These are phyloP conservation scores for Kwoniella sp. DNA, from an alignment of 768 basidiomycete genomes.

Conservation along the genomic window DNA sequence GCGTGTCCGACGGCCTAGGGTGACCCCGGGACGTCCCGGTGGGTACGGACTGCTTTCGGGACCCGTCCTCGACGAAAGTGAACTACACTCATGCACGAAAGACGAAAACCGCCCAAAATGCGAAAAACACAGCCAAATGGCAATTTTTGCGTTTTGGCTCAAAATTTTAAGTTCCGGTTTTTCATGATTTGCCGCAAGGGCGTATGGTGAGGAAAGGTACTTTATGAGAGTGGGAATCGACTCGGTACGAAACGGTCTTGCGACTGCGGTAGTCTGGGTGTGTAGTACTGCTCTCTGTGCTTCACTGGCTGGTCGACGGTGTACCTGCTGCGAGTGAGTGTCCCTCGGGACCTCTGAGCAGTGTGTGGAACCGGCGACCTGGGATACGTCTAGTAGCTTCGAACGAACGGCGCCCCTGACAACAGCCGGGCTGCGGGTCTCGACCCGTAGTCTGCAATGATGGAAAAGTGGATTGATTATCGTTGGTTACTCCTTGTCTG, in stretches of 20 bases:
- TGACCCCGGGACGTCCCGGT: no score
- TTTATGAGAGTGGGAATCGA: conserved; percentile 20
- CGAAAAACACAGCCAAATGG: conserved; percentile 10
- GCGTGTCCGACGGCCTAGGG: no score
- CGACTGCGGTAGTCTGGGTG: neutral
- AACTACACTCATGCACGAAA: conserved; percentile 6
- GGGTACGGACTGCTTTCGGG: no score
- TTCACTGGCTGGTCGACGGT: neutral
- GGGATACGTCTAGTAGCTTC: neutral
- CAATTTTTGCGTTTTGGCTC: conserved; percentile 18
- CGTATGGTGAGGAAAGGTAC: conserved; percentile 5
- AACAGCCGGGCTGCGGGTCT: conserved; percentile 2
- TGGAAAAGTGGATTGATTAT: conserved; percentile 51
- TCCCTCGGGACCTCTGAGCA: neutral
- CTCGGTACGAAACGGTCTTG: no score
- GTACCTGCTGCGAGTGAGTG: conserved; percentile 1
- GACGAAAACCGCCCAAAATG: conserved; percentile 10
- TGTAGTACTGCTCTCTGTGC: neutral
- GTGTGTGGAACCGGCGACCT: neutral
- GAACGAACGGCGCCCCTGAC: neutral
- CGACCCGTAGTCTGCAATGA: conserved; percentile 16
- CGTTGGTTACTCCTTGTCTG: conserved; percentile 50
- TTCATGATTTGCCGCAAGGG: conserved; percentile 6
- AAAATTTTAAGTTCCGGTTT: conserved; percentile 14
- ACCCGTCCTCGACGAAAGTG: no score